These are phyloP conservation scores for Chimonanthus praecox DNA, from an alignment of 164 flowering plant species.

Conservation along the genomic window DNA sequence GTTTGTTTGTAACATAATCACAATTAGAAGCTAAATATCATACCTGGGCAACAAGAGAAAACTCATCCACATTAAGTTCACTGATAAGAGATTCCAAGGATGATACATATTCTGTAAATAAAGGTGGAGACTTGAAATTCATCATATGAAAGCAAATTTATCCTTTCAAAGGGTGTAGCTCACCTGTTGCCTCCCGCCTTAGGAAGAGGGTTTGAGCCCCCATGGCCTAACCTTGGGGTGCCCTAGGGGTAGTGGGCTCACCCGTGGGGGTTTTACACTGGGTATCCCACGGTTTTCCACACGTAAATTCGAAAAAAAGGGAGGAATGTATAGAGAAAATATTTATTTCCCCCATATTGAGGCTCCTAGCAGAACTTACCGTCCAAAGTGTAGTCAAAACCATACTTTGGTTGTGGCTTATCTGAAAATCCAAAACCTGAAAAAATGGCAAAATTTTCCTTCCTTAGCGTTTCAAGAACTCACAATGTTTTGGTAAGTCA, in stretches of 20 bases:
- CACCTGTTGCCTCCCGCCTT: too few species aligned
- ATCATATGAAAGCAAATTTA: too few species aligned
- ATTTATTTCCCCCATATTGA: not conserved
- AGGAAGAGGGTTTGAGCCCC: too few species aligned
- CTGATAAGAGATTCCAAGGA: slow-evolving; percentile 47
- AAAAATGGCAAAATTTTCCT: not conserved
- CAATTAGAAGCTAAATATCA: not conserved
- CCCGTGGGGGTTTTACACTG: too few species aligned
- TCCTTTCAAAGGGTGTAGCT: too few species aligned
- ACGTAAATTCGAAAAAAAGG: not conserved
- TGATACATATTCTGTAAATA: slow-evolving; percentile 61
- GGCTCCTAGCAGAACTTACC: slow-evolving; percentile 38
- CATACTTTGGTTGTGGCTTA: slow-evolving; percentile 91
- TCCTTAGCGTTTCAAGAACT: too few species aligned
- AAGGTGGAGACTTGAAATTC: not conserved
- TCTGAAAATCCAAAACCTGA: slow-evolving; percentile 98
- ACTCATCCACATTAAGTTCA: slow-evolving; percentile 42
- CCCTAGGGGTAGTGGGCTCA: too few species aligned
- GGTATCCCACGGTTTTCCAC: too few species aligned
- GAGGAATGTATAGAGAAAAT: not conserved
- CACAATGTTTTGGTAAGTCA: too few species aligned
- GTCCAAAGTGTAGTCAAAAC: slow-evolving; percentile 83
- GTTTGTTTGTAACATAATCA: not conserved
- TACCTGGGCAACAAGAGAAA: slow-evolving; percentile 92
- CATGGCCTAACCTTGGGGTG: too few species aligned